These are phyloP conservation scores for Vitis hybrid DNA, from an alignment of 177 flowering plant genomes.

Conservation along the genomic window DNA sequence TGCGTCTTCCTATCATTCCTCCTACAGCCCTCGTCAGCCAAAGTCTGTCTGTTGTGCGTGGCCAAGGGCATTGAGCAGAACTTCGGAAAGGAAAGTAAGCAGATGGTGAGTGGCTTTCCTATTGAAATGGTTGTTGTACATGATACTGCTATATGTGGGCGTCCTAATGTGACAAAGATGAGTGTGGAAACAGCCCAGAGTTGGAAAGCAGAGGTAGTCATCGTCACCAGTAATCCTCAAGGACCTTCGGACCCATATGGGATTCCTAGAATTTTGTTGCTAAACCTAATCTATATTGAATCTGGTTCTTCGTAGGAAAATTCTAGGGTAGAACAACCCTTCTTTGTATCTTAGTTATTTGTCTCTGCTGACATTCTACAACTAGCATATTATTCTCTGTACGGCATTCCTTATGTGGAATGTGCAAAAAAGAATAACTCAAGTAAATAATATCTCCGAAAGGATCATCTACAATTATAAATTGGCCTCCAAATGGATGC, in stretches of 20 bases:
- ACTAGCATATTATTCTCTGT: too few relatives aligned
- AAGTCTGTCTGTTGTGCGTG: conserved; percentile 32
- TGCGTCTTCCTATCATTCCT: conserved; percentile 39
- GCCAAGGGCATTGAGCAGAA: conserved; percentile 35
- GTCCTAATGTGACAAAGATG: conserved; percentile 34
- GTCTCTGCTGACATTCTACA: too few relatives aligned
- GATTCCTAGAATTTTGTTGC: conserved; percentile 23
- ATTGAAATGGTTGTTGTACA: conserved; percentile 36
- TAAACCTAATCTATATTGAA: too few relatives aligned
- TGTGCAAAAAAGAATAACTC: too few relatives aligned
- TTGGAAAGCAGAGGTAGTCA: conserved; percentile 33
- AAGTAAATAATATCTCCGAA: too few relatives aligned
- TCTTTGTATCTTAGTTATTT: too few relatives aligned
- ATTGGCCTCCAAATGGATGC: too few relatives aligned
- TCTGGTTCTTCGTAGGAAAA: too few relatives aligned
- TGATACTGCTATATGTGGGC: conserved; percentile 33
- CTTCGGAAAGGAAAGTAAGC: conserved; percentile 32
- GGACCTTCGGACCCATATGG: conserved; percentile 42
- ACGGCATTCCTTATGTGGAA: too few relatives aligned
- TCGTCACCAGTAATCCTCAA: conserved; percentile 42
- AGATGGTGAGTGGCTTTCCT: conserved; percentile 27
- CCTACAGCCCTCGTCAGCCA: conserved; percentile 28
- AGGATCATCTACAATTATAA: too few relatives aligned
- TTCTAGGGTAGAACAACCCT: too few relatives aligned
- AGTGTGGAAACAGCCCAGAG: conserved; percentile 22